These are phyloP conservation scores for Panaeolus papilionaceus DNA, from an alignment of 768 basidiomycete genomes.

Conservation along the genomic window DNA sequence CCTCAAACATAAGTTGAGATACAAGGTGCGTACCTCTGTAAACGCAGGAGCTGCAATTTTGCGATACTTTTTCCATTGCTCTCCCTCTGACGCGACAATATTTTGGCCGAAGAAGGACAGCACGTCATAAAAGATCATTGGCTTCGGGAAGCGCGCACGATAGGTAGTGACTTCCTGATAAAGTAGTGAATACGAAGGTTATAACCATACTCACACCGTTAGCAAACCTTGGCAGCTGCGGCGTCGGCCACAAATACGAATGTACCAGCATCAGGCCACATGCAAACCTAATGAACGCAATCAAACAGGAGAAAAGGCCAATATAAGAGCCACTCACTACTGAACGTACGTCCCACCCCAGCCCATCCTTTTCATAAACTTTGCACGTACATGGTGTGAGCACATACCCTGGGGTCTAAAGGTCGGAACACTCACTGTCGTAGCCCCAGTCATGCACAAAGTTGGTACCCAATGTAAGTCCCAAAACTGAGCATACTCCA, in stretches of 20 bases:
- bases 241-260: constrained; percentile 10
- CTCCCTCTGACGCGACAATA: constrained; percentile 23
- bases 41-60: constrained; percentile 27
- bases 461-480: background rate
- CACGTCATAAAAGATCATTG: constrained; percentile 20
- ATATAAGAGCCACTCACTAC: background rate
- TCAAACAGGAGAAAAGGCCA: no score
- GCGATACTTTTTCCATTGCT: constrained; percentile 27
- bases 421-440: background rate
- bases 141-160: constrained; percentile 19
- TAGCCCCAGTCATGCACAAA: constrained; percentile 3
- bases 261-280: background rate
- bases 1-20: background rate
- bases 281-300: constrained; percentile 4
- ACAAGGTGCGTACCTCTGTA: constrained; percentile 20
- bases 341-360: constrained; percentile 1
- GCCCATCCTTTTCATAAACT: background rate
- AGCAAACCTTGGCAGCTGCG: background rate
- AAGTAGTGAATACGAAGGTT: background rate
- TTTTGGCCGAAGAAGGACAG: constrained; percentile 22
- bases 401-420: no score
- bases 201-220: no score
- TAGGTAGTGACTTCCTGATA: constrained; percentile 19
- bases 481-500: background rate
- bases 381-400: no score